These are phyloP conservation scores for Neofusicoccum sp. DNA, from an alignment of 2,329 filamentous ascomycete genomes.

Conservation along the genomic window DNA sequence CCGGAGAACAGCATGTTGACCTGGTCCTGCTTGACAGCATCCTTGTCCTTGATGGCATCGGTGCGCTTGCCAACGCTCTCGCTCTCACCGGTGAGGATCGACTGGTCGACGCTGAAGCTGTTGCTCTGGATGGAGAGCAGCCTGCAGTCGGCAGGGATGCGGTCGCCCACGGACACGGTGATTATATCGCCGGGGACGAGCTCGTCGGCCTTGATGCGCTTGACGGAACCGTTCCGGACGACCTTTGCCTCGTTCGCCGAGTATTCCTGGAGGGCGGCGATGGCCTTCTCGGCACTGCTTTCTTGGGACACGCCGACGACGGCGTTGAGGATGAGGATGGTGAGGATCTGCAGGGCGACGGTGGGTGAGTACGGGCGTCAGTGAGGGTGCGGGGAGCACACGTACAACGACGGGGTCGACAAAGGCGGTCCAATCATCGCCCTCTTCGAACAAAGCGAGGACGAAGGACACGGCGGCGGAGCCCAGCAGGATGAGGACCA, in stretches of 20 bases:
- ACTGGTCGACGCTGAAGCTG: slow-evolving; percentile 94
- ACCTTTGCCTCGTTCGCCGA: slow-evolving; percentile 98
- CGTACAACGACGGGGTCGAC: slow-evolving; percentile 92
- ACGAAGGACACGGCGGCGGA: slow-evolving; percentile 93
- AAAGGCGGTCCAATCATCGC: slow-evolving; percentile 93
- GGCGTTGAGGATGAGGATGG: slow-evolving; percentile 93
- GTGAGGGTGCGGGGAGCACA: slow-evolving; percentile 27
- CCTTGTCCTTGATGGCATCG: slow-evolving; percentile 65
- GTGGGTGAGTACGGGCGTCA: slow-evolving; percentile 20
- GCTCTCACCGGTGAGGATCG: slow-evolving; percentile 94
- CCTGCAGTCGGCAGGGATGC: slow-evolving; percentile 92
- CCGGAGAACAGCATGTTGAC: slow-evolving; percentile 98
- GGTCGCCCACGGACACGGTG: slow-evolving; percentile 82
- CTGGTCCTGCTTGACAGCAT: slow-evolving; percentile 96
- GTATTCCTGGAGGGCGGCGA: slow-evolving; percentile 97
- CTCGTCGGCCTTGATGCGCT: slow-evolving; percentile 90
- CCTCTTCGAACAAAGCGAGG: slow-evolving; percentile 87
- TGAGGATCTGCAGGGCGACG: slow-evolving; percentile 68
- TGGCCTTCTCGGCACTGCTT: slow-evolving; percentile 97
- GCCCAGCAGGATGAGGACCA: slow-evolving; percentile 90
- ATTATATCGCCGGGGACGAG: slow-evolving; percentile 93
- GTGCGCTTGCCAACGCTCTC: slow-evolving; percentile 91
- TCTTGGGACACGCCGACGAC: slow-evolving; percentile 98
- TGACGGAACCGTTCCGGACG: slow-evolving; percentile 76
- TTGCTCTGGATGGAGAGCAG: slow-evolving; percentile 91